Base-by-base conservation (phyloP, 805 yeast species). In the Blastobotrys muscicola region DNA sequence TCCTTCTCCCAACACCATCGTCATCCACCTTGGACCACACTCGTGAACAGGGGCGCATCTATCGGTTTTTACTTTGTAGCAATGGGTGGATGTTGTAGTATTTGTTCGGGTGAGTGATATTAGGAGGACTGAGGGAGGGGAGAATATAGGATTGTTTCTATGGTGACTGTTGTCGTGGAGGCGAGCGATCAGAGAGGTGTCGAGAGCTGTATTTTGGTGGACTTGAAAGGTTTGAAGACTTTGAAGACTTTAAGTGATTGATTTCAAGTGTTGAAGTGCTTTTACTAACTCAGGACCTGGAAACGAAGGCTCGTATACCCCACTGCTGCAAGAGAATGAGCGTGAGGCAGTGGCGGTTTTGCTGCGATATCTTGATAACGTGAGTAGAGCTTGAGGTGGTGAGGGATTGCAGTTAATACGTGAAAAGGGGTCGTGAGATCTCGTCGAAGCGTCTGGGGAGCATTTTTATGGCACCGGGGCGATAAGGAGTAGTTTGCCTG, bases 301-400 rank as follows among this genome's bases (percentile, higher is more conserved):
- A 13, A 33, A 31, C 38, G 64, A 60, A 44, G 78, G 76, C 54
- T 67, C 75, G 49, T 81, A 75, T 67, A 90, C 83, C 49, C 94
- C 90, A 33, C 70, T 85, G 42, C 68, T 92, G 45, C 97, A 95
- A 8, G 97, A 92, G 57, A 87, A 90, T 59, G 98, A 92, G 67
- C 75, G 98, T 48, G 96, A 86, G 56, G 98, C 98, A 29, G 95
- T 92, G 38, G 80, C 95, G 6, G 85, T 90, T 2, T 70, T 92
- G 44, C 70, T 92, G 46, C 90, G 86, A 52, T 92, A 83, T 63
- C 70, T 92, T 48, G 98, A 92, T 61, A 87, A 89, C 63, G 69
- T 68, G 50, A 41, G 59, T 48, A 41, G 12, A 10, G n/a, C n/a
- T n/a, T n/a, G n/a, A n/a, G n/a, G n/a, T n/a, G n/a, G n/a, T n/a